Evolutionary conservation across 1,139 yeast genomes (phyloP), one percentile per base, ranked within the genome.

Genomic region (Arxiozyma bovina): DNA sequence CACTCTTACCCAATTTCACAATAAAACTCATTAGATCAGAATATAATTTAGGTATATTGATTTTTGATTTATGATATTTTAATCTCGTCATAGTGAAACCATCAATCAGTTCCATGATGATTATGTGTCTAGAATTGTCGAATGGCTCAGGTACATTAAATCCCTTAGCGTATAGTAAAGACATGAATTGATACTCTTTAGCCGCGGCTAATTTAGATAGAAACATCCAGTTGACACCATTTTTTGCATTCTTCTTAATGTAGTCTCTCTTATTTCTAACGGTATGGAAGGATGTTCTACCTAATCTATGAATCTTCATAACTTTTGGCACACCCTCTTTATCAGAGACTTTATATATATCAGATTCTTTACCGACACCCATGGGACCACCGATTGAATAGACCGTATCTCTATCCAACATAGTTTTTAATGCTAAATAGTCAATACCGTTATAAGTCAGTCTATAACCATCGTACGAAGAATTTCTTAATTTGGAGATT

Each of bases 341-440:
- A 64, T 87, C 93, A 56, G 87, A 83, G 0, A 87, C 91, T n/a
- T 93, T 79, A 69, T 85, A 90, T 64, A 93, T 91, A 72, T 93
- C 99, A 4, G 97, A 89, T 70, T 93, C 99, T 69, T 93, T 93
- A 65, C 99, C 99, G 52, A 94, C 96, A 55, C 99, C 99, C 63
- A 93, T 90, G 25, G 87, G 88, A 48, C 85, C 78, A 20, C 96
- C 98, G 15, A 93, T 81, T 1, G 94, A 85, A 63, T 84, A 83
- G 11, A 93, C 70, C 0, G 89, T 77, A 50, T 84, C 82, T 61
- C 91, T 77, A 64, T 85, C 87, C 62, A 82, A 72, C 82, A 93
- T 81, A 5, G 96, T 79, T 68, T 85, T 88, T 60, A 93, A 75
- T 0, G 98, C 98, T 60, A 94, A 76, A 66, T 87, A 93, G 70